Percentiles rank a stretch among this genome's conserved stretches.
Conservation (phyloP, 2,329 filamentous ascomycete genomes). For the Colletotrichum melonis region DNA sequence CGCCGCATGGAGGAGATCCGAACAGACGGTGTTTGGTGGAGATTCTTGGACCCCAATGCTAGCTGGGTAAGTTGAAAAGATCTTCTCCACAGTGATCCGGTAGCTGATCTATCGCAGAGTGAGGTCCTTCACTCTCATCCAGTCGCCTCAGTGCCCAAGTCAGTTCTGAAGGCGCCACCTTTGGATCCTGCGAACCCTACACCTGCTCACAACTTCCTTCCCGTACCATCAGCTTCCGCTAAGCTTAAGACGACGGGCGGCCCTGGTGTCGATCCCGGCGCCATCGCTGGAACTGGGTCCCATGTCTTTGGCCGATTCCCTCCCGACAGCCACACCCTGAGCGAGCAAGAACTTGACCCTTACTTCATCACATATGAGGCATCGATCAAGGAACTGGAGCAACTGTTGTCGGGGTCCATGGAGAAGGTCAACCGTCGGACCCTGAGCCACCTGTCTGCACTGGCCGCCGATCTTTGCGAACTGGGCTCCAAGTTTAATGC, state of each 20-base stretch:
- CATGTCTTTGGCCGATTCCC: constrained; percentile 86
- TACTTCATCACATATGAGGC: constrained; percentile 96
- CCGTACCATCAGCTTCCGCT: constrained; percentile 85
- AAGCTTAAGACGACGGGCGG: constrained; percentile 75
- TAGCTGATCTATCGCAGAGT: constrained; percentile 66
- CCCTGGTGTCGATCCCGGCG: constrained; percentile 45
- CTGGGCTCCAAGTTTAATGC: constrained; percentile 96
- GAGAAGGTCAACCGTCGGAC: constrained; percentile 96
- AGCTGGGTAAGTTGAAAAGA: constrained; percentile 80
- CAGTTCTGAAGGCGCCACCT: constrained; percentile 93
- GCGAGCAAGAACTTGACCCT: constrained; percentile 91
- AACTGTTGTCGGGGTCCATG: constrained; percentile 89
- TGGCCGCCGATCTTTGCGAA: constrained; percentile 90
- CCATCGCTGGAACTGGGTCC: constrained; percentile 50
- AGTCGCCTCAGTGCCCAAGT: constrained; percentile 91
- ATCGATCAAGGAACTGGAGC: constrained; percentile 91
- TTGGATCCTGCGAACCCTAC: constrained; percentile 94
- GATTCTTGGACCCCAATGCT: constrained; percentile 96
- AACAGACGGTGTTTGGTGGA: constrained; percentile 96
- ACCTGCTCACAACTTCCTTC: constrained; percentile 86
- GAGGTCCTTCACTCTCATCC: constrained; percentile 96
- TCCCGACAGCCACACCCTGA: constrained; percentile 78
- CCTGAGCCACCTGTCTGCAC: constrained; percentile 83
- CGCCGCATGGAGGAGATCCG: constrained; percentile 91
- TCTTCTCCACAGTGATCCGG: background rate